These are phyloP conservation scores for Williopsis jadinii DNA, from an alignment of 1,139 yeast species.

Conservation along the genomic window DNA sequence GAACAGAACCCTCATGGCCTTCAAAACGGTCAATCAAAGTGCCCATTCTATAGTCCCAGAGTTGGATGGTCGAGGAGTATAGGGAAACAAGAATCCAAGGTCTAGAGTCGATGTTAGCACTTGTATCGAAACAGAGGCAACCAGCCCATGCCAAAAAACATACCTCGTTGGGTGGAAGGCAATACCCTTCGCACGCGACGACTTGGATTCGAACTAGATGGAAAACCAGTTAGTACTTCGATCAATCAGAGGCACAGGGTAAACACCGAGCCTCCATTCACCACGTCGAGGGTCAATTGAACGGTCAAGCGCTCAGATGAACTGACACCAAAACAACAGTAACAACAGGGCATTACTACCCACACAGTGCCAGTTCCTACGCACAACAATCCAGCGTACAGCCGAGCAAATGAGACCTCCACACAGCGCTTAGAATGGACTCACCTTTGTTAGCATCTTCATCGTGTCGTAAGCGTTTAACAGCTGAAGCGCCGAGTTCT, in stretches of 20 bases:
- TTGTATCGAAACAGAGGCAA: constrained; percentile 2
- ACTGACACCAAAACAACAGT: too few species aligned
- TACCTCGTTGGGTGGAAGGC: constrained; percentile 90
- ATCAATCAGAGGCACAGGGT: too few species aligned
- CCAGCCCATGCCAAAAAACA: constrained; percentile 10
- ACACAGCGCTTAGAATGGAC: too few species aligned
- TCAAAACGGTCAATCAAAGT: constrained; percentile 93
- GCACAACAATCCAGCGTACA: too few species aligned
- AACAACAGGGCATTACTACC: too few species aligned
- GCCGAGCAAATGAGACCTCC: too few species aligned
- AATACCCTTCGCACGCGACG: constrained; percentile 96
- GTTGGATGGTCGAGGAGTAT: constrained; percentile 90
- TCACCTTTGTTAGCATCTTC: constrained; percentile 2
- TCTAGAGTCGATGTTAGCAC: constrained; percentile 27
- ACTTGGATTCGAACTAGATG: constrained; percentile 85
- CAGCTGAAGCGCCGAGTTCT: neutral
- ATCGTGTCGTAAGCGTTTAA: neutral
- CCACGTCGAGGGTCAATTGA: too few species aligned
- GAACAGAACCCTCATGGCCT: constrained; percentile 97
- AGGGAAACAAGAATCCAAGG: constrained; percentile 97
- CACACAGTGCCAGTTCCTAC: too few species aligned
- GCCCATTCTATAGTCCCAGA: constrained; percentile 99
- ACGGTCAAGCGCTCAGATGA: too few species aligned
- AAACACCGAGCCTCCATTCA: too few species aligned
- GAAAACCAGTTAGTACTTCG: constrained; percentile 19